Evolutionary conservation across 495 filamentous ascomycete species (phyloP).

Genomic region (Aspergillus nidulans): DNA sequence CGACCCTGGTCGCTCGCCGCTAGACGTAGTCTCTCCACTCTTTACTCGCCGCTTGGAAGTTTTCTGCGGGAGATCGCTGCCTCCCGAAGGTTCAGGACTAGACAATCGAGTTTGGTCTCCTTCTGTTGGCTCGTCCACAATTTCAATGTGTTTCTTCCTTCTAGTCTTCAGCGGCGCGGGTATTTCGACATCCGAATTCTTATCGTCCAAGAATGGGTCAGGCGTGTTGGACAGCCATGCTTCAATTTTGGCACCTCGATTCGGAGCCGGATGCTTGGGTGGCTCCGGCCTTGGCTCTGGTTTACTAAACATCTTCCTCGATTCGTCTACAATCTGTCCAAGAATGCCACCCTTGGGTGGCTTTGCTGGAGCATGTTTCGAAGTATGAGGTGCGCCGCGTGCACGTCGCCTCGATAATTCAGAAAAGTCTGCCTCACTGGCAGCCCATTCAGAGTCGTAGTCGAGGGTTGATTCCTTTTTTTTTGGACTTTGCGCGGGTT

Average conservation of each 20-base stretch:
- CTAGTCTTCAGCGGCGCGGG: conserved; percentile 43
- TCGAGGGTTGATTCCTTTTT: conserved; percentile 26
- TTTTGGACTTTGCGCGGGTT: conserved; percentile 22
- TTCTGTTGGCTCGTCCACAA: conserved; percentile 15
- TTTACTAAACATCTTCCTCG: conserved; percentile 51
- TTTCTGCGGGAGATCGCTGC: conserved; percentile 26
- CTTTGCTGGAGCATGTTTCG: conserved; percentile 23
- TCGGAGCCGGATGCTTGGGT: conserved; percentile 34
- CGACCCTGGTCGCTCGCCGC: conserved; percentile 8
- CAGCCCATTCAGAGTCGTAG: conserved; percentile 38
- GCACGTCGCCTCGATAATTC: conserved; percentile 40
- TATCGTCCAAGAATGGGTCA: conserved; percentile 64
- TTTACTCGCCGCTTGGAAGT: conserved; percentile 25
- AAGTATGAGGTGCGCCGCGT: conserved; percentile 22
- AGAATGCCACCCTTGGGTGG: conserved; percentile 46
- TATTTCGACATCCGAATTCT: conserved; percentile 35
- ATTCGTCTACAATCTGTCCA: conserved; percentile 48
- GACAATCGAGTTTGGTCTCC: conserved; percentile 10
- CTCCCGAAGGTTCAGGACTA: conserved; percentile 21
- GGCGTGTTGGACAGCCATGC: conserved; percentile 70
- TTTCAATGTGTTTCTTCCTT: conserved; percentile 25
- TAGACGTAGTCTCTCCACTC: conserved; percentile 19
- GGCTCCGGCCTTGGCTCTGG: conserved; percentile 33
- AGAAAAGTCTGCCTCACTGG: conserved; percentile 43
- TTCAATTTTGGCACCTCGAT: conserved; percentile 58